These are phyloP conservation scores for Athelia sp. DNA, from an alignment of 1,284 basidiomycete species.

Conservation along the genomic window DNA sequence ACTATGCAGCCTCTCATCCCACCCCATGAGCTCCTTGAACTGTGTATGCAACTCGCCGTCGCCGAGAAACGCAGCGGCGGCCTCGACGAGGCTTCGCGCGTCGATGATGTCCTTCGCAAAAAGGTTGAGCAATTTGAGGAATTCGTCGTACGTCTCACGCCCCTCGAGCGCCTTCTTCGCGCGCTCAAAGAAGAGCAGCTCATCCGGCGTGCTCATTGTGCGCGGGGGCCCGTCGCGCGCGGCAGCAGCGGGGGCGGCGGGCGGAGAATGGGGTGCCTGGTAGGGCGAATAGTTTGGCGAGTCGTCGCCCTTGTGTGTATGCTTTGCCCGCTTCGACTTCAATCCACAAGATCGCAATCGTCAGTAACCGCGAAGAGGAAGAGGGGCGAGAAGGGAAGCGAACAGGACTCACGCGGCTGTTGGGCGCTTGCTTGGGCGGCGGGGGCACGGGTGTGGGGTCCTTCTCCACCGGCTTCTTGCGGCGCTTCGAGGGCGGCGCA, in stretches of 20 bases:
- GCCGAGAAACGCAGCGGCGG: constrained; percentile 77
- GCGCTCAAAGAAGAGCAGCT: constrained; percentile 90
- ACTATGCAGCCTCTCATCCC: constrained; percentile 64
- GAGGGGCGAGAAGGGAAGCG: too few relatives aligned
- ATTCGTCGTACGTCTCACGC: constrained; percentile 75
- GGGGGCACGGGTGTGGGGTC: constrained; percentile 51
- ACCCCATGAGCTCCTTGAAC: constrained; percentile 86
- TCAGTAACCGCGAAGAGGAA: too few relatives aligned
- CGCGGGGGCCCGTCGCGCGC: constrained; percentile 25
- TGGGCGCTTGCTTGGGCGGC: constrained; percentile 37
- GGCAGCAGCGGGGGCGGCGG: constrained; percentile 11
- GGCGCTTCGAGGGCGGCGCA: constrained; percentile 35
- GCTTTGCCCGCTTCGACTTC: constrained; percentile 56
- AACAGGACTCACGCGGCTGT: constrained; percentile 26
- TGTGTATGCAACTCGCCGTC: constrained; percentile 78
- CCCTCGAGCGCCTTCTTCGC: constrained; percentile 70
- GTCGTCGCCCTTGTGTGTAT: constrained; percentile 51
- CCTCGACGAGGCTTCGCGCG: constrained; percentile 76
- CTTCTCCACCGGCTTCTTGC: constrained; percentile 57
- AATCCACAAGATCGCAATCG: constrained; percentile 10
- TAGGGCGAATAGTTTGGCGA: constrained; percentile 56
- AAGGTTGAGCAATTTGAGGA: constrained; percentile 78
- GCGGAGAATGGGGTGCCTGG: constrained; percentile 37
- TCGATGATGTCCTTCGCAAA: constrained; percentile 90
- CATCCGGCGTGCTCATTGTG: constrained; percentile 62